Evolutionary conservation across 768 basidiomycete species (phyloP), one percentile per base, ranked within the genome.

Genomic region (Boletellus emodensis): DNA sequence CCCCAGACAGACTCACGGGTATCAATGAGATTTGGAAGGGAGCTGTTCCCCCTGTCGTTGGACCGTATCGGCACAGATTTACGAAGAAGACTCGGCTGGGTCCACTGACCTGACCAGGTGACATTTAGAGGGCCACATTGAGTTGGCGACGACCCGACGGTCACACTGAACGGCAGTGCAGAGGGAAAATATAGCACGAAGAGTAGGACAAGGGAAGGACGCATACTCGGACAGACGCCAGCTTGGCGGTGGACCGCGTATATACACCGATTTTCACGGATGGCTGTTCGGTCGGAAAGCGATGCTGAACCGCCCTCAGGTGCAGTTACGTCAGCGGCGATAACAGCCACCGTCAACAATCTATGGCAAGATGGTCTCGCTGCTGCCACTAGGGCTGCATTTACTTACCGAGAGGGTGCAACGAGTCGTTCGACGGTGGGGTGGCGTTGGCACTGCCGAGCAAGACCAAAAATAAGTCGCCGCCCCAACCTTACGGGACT

Each of bases 101-200:
- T n/a, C 26, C 22, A 51, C 72, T 60, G 59, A 84, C 87, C 85
- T 49, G 72, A 69, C 85, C 86, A 88, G 30, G 75, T 71, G 45
- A 90, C 58, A 40, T 66, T 61, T n/a, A 88, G 66, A 61, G 77
- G 64, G 54, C 80, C 85, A 61, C 88, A 90, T 62, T 83, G 69
- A 0, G 81, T 74, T 5, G 83, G 77, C 52, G 28, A 70, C 67
- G 61, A 60, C 36, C 61, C 81, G 76, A 53, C 71, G 62, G 72
- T 56, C 26, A 87, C 84, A 20, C 75, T 78, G 61, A 74, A 75
- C 24, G 70, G 60, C 15, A 42, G 47, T 11, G 49, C 70, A 28
- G 42, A 22, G 10, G 57, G 50, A 55, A 58, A 44, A 38, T 44
- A 69, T 39, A 44, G 42, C 50, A 63, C 51, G 61, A 56, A 51